These are phyloP conservation scores for Colletotrichum destructivum DNA, from an alignment of 2,329 filamentous ascomycete species.

Conservation along the genomic window DNA sequence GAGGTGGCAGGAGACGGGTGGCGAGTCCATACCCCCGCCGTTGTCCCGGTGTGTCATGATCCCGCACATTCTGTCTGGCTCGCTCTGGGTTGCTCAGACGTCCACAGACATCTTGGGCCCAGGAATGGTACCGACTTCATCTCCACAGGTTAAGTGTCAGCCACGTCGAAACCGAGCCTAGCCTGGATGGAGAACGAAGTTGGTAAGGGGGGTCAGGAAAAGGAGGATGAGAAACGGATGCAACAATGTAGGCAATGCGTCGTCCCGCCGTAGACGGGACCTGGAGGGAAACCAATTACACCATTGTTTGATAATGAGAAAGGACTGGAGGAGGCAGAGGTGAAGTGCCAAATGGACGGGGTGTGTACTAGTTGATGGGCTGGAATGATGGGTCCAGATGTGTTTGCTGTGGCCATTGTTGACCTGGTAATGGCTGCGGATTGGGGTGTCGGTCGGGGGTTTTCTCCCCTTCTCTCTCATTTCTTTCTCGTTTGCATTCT, in stretches of 20 bases:
- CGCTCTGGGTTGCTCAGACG: slow-evolving; percentile 25
- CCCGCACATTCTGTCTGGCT: slow-evolving; percentile 23
- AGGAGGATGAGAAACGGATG: background rate
- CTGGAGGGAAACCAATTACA: background rate
- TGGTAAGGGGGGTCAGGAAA: background rate
- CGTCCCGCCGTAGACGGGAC: background rate
- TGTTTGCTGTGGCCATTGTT: background rate
- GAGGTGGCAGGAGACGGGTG: background rate
- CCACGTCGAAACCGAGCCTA: slow-evolving; percentile 4
- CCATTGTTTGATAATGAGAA: background rate
- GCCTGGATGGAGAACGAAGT: background rate
- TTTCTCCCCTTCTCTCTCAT: no score
- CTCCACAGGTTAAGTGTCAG: slow-evolving; percentile 3
- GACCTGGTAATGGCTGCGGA: background rate
- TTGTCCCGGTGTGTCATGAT: slow-evolving; percentile 33
- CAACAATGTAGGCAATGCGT: background rate
- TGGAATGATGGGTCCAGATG: background rate
- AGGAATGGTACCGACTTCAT: slow-evolving; percentile 1
- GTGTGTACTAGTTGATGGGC: background rate
- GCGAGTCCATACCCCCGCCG: slow-evolving; percentile 9
- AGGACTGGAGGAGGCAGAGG: no score
- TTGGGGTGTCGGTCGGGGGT: background rate
- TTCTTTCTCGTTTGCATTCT: no score
- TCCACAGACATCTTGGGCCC: slow-evolving; percentile 30
- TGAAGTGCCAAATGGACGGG: background rate